Evolutionary conservation across 495 filamentous ascomycete species (phyloP), one percentile per base, ranked within the genome.

Genomic region (Neurospora africana): DNA sequence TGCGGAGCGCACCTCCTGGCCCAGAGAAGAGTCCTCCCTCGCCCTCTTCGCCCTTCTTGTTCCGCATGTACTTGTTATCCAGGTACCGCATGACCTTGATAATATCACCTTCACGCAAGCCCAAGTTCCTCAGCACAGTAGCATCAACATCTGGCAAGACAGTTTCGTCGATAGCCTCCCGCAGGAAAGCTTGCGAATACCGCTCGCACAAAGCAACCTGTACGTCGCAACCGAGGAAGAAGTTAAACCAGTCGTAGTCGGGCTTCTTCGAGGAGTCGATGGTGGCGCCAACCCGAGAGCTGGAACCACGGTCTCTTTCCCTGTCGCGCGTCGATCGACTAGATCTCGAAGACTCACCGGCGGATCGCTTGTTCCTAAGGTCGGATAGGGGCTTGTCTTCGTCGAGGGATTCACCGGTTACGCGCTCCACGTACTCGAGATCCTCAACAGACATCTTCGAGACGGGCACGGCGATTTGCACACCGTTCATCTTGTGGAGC

Each of bases 201-300:
- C 96, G 87, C 80, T 98, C 94, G 81, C 95, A 98, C 61, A 95
- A 90, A 75, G 94, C 91, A 40, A 93, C 91, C 70, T 92, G 91
- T 72, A 98, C 92, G 38, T 96, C 95, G 78, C 94, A 93, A 71
- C 89, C 87, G 30, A 99, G 83, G 84, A 99, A 99, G 82, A 99
- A 98, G 75, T 97, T 93, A 78, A 98, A 99, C 95, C 95, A 99
- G 79, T 99, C 95, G 77, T 98, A 97, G 58, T 94, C 90, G 10
- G 88, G 83, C 76, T 89, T 88, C 79, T 89, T 81, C 13, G 83
- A 79, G 65, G 75, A 80, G 79, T 91, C 84, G 44, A 92, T 77
- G n/a, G 82, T 80, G 3, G 83, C 87, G 21, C 85, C 83, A 35
- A 84, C 80, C 43, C 76, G 75, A 69, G 75, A 74, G 61, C 73